Evolutionary conservation across 177 flowering plant genomes (phyloP).

Genomic region (Vitis hybrid): DNA sequence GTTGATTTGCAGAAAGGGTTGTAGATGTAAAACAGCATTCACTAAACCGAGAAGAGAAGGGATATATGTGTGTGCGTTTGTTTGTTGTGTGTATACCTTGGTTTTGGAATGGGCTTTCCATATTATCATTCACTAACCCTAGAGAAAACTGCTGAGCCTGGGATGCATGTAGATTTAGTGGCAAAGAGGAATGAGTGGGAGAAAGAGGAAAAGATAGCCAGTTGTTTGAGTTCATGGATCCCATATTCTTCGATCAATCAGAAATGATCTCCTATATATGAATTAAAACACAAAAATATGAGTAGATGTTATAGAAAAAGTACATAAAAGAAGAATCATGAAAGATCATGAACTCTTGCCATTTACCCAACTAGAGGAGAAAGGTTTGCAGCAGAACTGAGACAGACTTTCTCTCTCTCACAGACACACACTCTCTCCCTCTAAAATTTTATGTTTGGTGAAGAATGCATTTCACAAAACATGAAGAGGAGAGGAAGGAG

Average conservation of each 20-base stretch:
- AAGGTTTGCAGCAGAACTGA: background rate
- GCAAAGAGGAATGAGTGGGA: constrained; percentile 58
- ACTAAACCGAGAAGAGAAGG: background rate
- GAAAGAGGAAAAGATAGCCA: constrained; percentile 85
- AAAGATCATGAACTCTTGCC: background rate
- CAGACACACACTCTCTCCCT: constrained; percentile 5
- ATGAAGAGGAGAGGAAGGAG: constrained; percentile 9
- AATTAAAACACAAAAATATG: too few relatives aligned
- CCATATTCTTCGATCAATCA: constrained; percentile 11
- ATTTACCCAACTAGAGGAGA: constrained; percentile 2
- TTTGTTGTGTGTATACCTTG: constrained; percentile 44
- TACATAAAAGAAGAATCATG: background rate
- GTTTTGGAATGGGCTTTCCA: constrained; percentile 54
- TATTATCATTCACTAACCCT: constrained; percentile 53
- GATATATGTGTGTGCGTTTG: background rate
- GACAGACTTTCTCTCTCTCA: constrained; percentile 11
- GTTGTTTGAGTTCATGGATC: constrained; percentile 76
- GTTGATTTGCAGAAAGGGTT: constrained; percentile 3
- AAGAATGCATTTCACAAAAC: background rate
- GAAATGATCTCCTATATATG: too few relatives aligned
- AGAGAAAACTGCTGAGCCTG: constrained; percentile 58
- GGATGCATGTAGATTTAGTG: constrained; percentile 42
- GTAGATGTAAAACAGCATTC: background rate
- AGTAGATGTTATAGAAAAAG: background rate
- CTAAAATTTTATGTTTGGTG: background rate